Evolutionary conservation across 75 land plant genomes (phyloP).

Genomic region (Selaginella tamariscina): DNA sequence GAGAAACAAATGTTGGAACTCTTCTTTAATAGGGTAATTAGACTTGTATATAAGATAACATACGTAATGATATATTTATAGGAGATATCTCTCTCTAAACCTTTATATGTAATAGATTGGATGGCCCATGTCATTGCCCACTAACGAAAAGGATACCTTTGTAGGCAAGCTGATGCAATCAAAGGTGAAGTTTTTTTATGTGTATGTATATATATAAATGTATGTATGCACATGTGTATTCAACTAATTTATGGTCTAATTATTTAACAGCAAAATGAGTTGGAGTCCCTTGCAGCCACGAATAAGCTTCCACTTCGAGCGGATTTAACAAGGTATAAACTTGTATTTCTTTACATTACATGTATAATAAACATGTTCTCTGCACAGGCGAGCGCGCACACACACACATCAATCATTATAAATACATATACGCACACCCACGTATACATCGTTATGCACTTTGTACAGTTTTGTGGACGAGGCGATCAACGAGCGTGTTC

Average conservation of each 20-base stretch:
- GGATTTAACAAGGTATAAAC: background rate
- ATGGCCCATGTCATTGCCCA: slow-evolving; percentile 88
- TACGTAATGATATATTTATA: slow-evolving; percentile 5
- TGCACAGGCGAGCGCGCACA: too few species aligned
- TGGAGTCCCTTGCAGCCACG: background rate
- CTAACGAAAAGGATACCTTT: slow-evolving; percentile 69
- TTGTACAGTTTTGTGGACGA: slow-evolving; percentile 73
- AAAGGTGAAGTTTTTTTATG: slow-evolving; percentile 34
- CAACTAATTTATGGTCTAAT: too few species aligned
- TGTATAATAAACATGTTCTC: too few species aligned
- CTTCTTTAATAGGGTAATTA: slow-evolving; percentile 54
- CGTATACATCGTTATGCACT: too few species aligned
- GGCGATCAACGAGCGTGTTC: slow-evolving; percentile 45
- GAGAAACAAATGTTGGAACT: slow-evolving; percentile 65
- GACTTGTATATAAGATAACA: background rate
- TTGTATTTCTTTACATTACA: background rate
- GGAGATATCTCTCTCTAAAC: background rate
- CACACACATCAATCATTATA: too few species aligned
- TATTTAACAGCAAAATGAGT: background rate
- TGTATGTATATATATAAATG: too few species aligned
- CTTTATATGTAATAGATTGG: slow-evolving; percentile 48
- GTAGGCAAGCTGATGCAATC: slow-evolving; percentile 44
- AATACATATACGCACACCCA: too few species aligned
- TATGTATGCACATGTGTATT: too few species aligned
- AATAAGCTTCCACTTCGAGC: background rate